Evolutionary conservation across 495 filamentous ascomycete species (phyloP).

Genomic region (Penicillium maclennaniae): DNA sequence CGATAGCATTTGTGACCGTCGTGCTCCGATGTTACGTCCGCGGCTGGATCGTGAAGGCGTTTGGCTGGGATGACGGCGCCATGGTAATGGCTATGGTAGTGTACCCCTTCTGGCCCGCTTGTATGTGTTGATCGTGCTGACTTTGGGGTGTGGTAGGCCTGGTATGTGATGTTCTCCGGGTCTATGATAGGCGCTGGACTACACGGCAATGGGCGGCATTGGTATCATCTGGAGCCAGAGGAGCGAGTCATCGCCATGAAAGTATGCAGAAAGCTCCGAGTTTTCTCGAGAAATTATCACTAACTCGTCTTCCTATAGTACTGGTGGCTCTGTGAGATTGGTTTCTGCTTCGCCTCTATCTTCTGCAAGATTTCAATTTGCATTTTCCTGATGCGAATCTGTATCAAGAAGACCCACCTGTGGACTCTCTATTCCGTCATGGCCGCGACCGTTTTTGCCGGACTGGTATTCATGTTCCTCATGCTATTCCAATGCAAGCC

Average conservation of each 20-base stretch:
- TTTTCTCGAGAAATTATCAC: too few relatives aligned
- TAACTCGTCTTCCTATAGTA: conserved; percentile 16
- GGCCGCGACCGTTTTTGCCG: conserved; percentile 29
- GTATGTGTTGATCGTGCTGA: not conserved
- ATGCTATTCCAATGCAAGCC: conserved; percentile 44
- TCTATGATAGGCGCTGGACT: conserved; percentile 38
- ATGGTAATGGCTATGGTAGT: conserved; percentile 38
- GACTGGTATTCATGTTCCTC: conserved; percentile 38
- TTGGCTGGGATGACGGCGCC: conserved; percentile 41
- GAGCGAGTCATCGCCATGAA: conserved; percentile 37
- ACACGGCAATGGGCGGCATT: conserved; percentile 35
- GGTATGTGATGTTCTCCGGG: conserved; percentile 34
- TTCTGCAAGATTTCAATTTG: conserved; percentile 42
- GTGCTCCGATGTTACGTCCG: conserved; percentile 43
- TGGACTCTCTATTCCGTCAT: conserved; percentile 38
- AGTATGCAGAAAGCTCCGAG: conserved; percentile 12
- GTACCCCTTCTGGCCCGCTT: not conserved
- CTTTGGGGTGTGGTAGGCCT: conserved; percentile 13
- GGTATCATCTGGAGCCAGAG: conserved; percentile 13
- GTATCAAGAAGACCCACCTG: conserved; percentile 30
- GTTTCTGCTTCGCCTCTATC: conserved; percentile 40
- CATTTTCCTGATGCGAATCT: conserved; percentile 46
- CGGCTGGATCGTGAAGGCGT: conserved; percentile 31
- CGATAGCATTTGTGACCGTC: conserved; percentile 33
- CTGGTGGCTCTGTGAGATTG: conserved; percentile 43